phyloP scores from a whole-genome alignment of 2,329 filamentous ascomycete species.

The Beauveria sp. region DNA sequence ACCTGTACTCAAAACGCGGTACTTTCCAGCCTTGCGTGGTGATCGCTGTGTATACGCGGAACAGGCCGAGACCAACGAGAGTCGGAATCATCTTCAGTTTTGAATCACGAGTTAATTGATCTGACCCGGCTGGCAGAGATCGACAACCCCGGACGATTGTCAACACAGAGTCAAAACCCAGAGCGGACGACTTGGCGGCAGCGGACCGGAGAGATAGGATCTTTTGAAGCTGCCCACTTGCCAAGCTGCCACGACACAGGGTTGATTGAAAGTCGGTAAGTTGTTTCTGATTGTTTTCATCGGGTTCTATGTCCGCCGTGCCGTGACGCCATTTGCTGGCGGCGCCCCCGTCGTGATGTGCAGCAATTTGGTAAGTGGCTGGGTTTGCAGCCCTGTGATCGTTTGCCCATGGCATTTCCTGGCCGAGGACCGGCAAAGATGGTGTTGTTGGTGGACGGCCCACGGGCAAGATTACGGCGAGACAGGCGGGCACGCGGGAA shows the following conservation, averaged over 20 bases:
- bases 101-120: neutral
- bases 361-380: conserved; percentile 6
- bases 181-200: neutral
- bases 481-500: neutral
- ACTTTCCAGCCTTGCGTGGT: neutral
- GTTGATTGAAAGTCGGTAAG: neutral
- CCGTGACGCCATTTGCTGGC: conserved; percentile 5
- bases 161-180: neutral
- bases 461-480: neutral
- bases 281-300: conserved; percentile 5
- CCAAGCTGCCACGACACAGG: neutral
- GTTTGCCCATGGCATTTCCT: neutral
- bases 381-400: conserved; percentile 8
- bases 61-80: neutral
- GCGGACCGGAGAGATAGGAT: neutral
- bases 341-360: neutral
- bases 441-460: neutral
- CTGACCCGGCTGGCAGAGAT: conserved; percentile 1
- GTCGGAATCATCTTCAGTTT: neutral
- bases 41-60: neutral
- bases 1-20: neutral
- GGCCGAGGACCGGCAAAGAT: no score
- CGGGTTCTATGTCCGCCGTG: neutral
- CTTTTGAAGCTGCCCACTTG: neutral
- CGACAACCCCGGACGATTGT: neutral